phyloP scores from a whole-genome alignment of 1,284 basidiomycete species.

The Vanrija sp. region DNA sequence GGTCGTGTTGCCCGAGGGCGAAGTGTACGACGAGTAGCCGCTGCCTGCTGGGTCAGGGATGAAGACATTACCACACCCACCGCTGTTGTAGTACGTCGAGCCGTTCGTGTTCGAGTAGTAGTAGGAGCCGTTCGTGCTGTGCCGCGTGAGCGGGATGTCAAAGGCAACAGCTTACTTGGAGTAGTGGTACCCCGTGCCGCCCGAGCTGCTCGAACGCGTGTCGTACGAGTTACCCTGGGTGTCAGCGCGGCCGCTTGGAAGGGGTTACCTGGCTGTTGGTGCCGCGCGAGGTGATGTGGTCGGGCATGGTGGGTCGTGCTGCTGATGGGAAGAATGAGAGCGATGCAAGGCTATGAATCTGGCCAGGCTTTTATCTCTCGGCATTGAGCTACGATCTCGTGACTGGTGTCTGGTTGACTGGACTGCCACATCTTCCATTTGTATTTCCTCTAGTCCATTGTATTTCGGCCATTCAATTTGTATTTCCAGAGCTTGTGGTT shows the following conservation, averaged over 20 bases:
- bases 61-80: constrained; percentile 9
- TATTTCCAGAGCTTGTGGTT: no score
- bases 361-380: no score
- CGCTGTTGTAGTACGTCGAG: constrained; percentile 58
- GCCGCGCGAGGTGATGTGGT: constrained; percentile 51
- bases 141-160: neutral
- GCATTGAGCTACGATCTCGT: no score
- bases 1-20: constrained; percentile 51
- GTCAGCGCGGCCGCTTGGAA: neutral
- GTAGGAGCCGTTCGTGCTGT: constrained; percentile 55
- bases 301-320: constrained; percentile 7
- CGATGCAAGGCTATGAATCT: no score
- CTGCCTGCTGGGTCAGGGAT: constrained; percentile 31
- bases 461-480: no score
- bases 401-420: no score
- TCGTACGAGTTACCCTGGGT: constrained; percentile 59
- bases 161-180: constrained; percentile 49
- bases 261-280: constrained; percentile 54
- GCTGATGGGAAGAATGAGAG: no score
- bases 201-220: constrained; percentile 48
- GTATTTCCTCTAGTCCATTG: no score
- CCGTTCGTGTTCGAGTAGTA: constrained; percentile 61
- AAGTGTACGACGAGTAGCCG: constrained; percentile 56
- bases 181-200: constrained; percentile 57
- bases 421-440: no score